phyloP scores from a whole-genome alignment of 805 yeast species.

The Yamadazyma endophytica region DNA sequence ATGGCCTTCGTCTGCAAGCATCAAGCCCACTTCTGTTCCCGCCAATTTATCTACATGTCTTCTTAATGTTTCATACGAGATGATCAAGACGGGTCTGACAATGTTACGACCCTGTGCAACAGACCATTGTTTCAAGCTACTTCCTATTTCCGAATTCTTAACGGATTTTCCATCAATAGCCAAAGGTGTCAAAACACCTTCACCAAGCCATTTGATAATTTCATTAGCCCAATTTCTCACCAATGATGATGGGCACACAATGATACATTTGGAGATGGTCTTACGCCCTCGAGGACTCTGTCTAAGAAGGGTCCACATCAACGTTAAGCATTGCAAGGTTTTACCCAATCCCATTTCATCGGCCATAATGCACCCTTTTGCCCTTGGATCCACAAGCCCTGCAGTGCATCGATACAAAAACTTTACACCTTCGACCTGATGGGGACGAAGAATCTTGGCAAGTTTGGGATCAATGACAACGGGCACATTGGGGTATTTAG shows the following conservation, averaged over 20 bases:
- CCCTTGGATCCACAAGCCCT: constrained; percentile 76
- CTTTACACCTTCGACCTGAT: constrained; percentile 93
- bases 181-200: constrained; percentile 80
- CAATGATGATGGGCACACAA: constrained; percentile 91
- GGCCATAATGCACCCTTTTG: constrained; percentile 97
- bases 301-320: constrained; percentile 86
- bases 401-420: constrained; percentile 88
- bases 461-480: constrained; percentile 92
- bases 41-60: constrained; percentile 74
- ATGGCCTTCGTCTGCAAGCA: constrained; percentile 57
- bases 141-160: constrained; percentile 63
- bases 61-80: constrained; percentile 90
- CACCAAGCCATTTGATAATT: constrained; percentile 90
- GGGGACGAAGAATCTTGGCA: constrained; percentile 85
- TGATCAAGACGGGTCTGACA: constrained; percentile 88
- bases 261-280: constrained; percentile 83
- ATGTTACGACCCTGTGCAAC: constrained; percentile 81
- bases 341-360: constrained; percentile 97
- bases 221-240: constrained; percentile 98
- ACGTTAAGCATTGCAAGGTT: constrained; percentile 81
- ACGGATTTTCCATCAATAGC: constrained; percentile 90
- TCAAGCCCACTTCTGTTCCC: constrained; percentile 76
- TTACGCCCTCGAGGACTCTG: constrained; percentile 85
- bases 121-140: constrained; percentile 78
- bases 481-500: constrained; percentile 78